Base-by-base conservation (phyloP, 176 grass and related monocot species). In the Carex parvula region DNA sequence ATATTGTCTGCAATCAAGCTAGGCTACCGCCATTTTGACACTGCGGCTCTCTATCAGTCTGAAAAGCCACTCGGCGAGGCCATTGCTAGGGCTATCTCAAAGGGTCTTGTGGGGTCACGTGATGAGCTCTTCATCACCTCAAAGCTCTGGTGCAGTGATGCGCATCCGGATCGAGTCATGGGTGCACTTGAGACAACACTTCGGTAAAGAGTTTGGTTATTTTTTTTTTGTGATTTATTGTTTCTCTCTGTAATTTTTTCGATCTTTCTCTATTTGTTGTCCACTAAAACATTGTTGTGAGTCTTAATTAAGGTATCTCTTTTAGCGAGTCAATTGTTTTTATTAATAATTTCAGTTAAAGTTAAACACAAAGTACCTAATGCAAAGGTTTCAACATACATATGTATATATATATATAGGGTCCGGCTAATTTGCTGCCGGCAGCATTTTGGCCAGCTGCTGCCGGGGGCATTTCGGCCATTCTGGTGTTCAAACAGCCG, bases 111-210 rank as follows among this genome's bases (percentile, higher is more conserved):
- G 53, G 16, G 11, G 22, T 88, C 86, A 3, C 55, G 86, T 6
- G 70, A 59, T 21, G 70, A 88, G 59, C 71, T 88, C 58, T 88
- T 88, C 71, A 84, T 88, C 86, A 83, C 86, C 81, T 84, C 86
- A 59, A 88, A 88, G 81, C 81, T 88, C 0, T 88, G 86, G 81
- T 79, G 37, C 29, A 69, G 69, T 18, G 81, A 88, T 48, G 81
- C 81, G 33, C 86, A 88, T 32, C 15, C 6, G 6, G 70, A 79
- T 57, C 81, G 22, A 24, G 70, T 88, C 15, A 46, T 79, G 33
- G 22, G 65, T 14, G 86, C 86, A 33, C 80, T 88, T 53, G 42
- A 57, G 17, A 78, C 59, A 15, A 83, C 79, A 74, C 79, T 82
- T n/a, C n/a, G 24, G 67, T 87, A 83, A 59, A 32, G 21, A 9